Conservation (phyloP, 2,329 filamentous ascomycete species). For the Stromatinia cepivora region DNA sequence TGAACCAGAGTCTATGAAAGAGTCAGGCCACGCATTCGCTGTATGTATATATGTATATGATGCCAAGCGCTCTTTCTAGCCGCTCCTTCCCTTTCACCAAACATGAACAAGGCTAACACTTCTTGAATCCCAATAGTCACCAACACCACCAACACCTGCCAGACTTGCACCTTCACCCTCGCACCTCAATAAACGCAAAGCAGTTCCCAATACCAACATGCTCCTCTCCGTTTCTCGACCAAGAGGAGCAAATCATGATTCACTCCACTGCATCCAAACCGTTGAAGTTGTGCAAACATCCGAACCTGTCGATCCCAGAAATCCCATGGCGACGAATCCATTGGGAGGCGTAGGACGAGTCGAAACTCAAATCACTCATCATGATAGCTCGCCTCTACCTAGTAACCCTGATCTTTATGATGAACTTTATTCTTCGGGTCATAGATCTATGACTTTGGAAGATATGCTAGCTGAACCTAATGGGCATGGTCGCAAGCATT, state of each 20-base stretch:
- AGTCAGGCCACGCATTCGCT: no score
- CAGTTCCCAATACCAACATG: neutral
- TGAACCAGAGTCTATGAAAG: neutral
- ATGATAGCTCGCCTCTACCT: conserved; percentile 6
- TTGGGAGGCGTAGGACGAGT: conserved; percentile 5
- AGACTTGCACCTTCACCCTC: neutral
- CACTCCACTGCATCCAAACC: neutral
- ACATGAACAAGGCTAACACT: neutral
- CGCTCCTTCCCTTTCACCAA: neutral
- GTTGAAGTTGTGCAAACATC: conserved; percentile 11
- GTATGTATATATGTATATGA: conserved; percentile 8
- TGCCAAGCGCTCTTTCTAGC: neutral
- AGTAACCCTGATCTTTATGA: neutral
- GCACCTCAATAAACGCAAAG: neutral
- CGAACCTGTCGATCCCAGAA: neutral
- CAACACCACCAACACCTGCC: neutral
- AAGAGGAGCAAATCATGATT: neutral
- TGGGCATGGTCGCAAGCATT: neutral
- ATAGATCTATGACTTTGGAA: conserved; percentile 11
- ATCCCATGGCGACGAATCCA: conserved; percentile 1
- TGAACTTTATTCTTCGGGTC: neutral
- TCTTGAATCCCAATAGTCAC: neutral
- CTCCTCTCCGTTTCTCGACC: conserved; percentile 2
- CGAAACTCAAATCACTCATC: conserved; percentile 11
- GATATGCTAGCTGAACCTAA: neutral